Evolutionary conservation across 192 early-diverging fungal species (phyloP).

Genomic region (Gonapodya prolifera): DNA sequence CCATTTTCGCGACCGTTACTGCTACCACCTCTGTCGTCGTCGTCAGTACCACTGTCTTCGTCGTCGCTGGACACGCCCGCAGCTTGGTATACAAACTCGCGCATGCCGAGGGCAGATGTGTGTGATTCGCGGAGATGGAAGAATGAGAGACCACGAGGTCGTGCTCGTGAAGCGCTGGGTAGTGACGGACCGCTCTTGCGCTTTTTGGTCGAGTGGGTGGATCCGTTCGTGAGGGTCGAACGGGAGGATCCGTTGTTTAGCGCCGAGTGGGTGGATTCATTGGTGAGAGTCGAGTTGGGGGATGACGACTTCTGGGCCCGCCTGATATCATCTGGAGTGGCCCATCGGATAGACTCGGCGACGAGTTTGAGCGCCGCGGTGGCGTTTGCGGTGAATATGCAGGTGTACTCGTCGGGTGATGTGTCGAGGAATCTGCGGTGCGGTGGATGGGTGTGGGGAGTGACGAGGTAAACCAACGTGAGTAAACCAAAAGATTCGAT

Average conservation of each 20-base stretch:
- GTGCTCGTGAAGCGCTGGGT: no score
- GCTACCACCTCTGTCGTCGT: constrained; percentile 11
- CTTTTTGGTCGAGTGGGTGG: neutral
- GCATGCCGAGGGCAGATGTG: constrained; percentile 62
- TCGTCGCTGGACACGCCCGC: constrained; percentile 18
- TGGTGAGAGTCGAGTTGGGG: constrained; percentile 35
- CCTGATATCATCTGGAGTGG: neutral
- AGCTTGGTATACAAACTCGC: constrained; percentile 30
- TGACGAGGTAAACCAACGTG: no score
- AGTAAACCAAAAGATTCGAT: no score
- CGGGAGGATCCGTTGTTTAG: neutral
- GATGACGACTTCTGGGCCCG: neutral
- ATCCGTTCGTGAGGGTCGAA: neutral
- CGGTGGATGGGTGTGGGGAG: neutral
- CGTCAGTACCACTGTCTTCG: constrained; percentile 9
- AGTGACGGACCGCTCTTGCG: constrained; percentile 9
- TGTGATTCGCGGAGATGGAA: constrained; percentile 57
- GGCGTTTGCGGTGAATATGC: constrained; percentile 68
- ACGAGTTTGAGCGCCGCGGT: constrained; percentile 63
- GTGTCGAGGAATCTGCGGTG: constrained; percentile 34
- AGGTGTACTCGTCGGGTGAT: constrained; percentile 38
- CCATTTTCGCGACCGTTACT: neutral
- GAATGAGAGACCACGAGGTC: constrained; percentile 12
- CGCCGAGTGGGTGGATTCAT: neutral
- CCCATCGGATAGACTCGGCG: constrained; percentile 30